Evolutionary conservation across 495 filamentous ascomycete species (phyloP).

Genomic region (Coniosporium apollinis): DNA sequence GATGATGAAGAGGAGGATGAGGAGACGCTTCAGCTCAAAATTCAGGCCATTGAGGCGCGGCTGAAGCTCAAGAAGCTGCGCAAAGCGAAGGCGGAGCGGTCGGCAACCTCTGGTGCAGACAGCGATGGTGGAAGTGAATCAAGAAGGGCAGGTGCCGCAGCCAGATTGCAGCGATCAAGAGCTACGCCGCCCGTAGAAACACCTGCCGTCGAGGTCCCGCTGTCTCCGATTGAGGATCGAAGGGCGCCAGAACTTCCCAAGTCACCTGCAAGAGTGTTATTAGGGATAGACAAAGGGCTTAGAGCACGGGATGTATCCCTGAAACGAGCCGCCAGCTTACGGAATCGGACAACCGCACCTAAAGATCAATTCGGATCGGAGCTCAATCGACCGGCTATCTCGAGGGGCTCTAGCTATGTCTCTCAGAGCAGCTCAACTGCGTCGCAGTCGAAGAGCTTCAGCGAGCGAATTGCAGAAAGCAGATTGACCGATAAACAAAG

Average conservation of each 20-base stretch:
- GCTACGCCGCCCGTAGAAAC: slow-evolving; percentile 8
- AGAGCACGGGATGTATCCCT: slow-evolving; percentile 72
- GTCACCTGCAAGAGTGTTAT: slow-evolving; percentile 60
- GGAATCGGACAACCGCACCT: slow-evolving; percentile 4
- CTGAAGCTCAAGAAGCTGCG: slow-evolving; percentile 76
- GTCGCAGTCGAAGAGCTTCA: slow-evolving; percentile 52
- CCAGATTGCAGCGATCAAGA: slow-evolving; percentile 4
- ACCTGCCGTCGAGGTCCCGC: slow-evolving; percentile 56
- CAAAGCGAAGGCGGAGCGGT: slow-evolving; percentile 26
- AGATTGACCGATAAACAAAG: slow-evolving; percentile 36
- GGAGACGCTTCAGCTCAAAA: slow-evolving; percentile 65
- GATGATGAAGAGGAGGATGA: slow-evolving; percentile 72
- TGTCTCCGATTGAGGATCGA: slow-evolving; percentile 51
- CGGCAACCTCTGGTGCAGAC: slow-evolving; percentile 7
- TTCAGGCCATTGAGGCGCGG: slow-evolving; percentile 72
- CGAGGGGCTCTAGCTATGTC: slow-evolving; percentile 1
- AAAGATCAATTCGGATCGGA: background rate
- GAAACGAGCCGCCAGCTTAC: slow-evolving; percentile 44
- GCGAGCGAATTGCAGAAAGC: slow-evolving; percentile 63
- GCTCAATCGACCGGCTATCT: slow-evolving; percentile 3
- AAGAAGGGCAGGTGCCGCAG: background rate
- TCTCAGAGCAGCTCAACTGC: slow-evolving; percentile 3
- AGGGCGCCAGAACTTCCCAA: slow-evolving; percentile 33
- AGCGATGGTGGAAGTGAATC: slow-evolving; percentile 3
- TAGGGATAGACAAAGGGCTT: slow-evolving; percentile 84